Evolutionary conservation across 1,284 basidiomycete species (phyloP).

Genomic region (Cutaneotrichosporon daszewskae): DNA sequence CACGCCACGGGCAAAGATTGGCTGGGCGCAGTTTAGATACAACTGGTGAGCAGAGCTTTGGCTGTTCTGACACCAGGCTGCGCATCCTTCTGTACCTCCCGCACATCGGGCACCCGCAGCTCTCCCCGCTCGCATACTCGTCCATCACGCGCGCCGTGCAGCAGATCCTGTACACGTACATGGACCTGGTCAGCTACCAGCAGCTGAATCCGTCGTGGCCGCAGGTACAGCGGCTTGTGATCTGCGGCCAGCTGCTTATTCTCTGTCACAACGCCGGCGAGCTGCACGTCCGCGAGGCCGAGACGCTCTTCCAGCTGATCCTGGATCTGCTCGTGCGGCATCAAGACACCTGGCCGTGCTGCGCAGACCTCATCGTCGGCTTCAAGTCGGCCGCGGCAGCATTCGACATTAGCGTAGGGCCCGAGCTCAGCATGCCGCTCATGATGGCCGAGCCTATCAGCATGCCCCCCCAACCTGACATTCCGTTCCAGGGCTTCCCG

Average conservation of each 20-base stretch:
- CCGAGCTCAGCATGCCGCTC: background rate
- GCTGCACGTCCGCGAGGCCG: constrained; percentile 15
- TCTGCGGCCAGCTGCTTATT: constrained; percentile 22
- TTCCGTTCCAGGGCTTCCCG: constrained; percentile 1
- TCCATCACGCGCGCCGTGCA: constrained; percentile 15
- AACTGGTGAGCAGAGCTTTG: constrained; percentile 16
- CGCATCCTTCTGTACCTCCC: constrained; percentile 23
- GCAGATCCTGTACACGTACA: constrained; percentile 22
- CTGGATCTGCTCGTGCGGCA: constrained; percentile 14
- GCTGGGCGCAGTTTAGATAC: constrained; percentile 23
- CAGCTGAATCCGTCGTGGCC: constrained; percentile 23
- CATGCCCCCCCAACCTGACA: too few species aligned
- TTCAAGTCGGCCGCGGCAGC: constrained; percentile 9
- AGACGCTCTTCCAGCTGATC: constrained; percentile 14
- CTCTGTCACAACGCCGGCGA: constrained; percentile 18
- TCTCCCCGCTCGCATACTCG: constrained; percentile 10
- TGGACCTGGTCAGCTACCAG: constrained; percentile 11
- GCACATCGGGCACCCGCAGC: constrained; percentile 7
- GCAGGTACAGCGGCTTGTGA: constrained; percentile 18
- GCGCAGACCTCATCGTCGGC: constrained; percentile 7
- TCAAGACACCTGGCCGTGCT: constrained; percentile 10
- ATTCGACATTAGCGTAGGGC: constrained; percentile 4
- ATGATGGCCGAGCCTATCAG: too few species aligned
- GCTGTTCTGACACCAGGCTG: constrained; percentile 11
- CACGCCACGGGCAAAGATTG: constrained; percentile 6